These are phyloP conservation scores for Boletus hoseneyae DNA, from an alignment of 1,284 basidiomycete species.

Conservation along the genomic window DNA sequence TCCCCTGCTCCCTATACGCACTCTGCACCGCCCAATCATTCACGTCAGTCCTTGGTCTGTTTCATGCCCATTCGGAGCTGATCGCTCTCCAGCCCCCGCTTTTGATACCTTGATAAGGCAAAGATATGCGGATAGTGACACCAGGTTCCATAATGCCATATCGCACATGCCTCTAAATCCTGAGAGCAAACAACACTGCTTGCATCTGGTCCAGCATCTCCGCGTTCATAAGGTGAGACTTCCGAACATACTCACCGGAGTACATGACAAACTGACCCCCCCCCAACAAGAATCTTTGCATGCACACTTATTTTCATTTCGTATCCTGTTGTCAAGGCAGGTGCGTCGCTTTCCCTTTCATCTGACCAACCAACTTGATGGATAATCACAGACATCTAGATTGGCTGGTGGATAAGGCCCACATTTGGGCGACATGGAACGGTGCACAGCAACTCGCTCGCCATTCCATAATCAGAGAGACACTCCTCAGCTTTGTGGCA, in stretches of 20 bases:
- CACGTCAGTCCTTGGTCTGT: conserved; percentile 12
- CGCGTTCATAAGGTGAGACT: conserved; percentile 24
- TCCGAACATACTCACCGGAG: not conserved
- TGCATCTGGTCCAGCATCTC: conserved; percentile 10
- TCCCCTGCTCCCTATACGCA: not conserved
- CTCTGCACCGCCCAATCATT: not conserved
- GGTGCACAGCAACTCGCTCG: conserved; percentile 20
- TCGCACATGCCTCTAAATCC: not conserved
- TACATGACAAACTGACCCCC: conserved; percentile 6
- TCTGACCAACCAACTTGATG: not conserved
- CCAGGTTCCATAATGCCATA: conserved; percentile 9
- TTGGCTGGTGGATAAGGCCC: conserved; percentile 7
- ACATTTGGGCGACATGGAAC: conserved; percentile 17
- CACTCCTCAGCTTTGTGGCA: conserved; percentile 9
- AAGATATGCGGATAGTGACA: not conserved
- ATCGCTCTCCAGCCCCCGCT: conserved; percentile 9
- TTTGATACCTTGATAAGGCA: conserved; percentile 11
- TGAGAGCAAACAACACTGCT: conserved; percentile 6
- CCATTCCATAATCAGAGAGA: conserved; percentile 15
- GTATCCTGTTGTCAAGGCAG: conserved; percentile 11
- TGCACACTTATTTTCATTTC: conserved; percentile 26
- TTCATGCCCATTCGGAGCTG: not conserved
- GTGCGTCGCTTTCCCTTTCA: conserved; percentile 2
- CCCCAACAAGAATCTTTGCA: conserved; percentile 22
- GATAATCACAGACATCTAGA: conserved; percentile 8